A percentile compares a stretch with the other conserved stretches of the same genome.
Evolutionary conservation across 345 rosid genomes (phyloP).

Genomic region (Bruguiera parviflora): DNA sequence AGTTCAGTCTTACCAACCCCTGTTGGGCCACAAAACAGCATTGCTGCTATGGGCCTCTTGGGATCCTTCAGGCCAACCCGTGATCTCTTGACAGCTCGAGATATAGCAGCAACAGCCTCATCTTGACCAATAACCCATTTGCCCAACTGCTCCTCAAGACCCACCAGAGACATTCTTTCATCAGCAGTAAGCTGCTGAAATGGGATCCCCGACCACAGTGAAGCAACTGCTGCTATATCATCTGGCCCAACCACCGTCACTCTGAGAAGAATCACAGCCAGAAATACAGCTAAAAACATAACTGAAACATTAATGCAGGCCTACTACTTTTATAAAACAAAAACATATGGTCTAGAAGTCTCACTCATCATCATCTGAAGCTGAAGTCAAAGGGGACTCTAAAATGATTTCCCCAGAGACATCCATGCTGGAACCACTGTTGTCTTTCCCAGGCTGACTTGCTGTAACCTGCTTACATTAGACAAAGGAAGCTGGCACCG

Average conservation of each 20-base stretch:
- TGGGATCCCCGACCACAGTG: slow-evolving; percentile 96
- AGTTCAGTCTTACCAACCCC: slow-evolving; percentile 98
- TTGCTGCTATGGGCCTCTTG: slow-evolving; percentile 85
- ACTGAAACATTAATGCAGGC: slow-evolving; percentile 3
- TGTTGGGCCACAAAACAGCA: slow-evolving; percentile 98
- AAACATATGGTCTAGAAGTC: slow-evolving; percentile 24
- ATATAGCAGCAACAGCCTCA: slow-evolving; percentile 84
- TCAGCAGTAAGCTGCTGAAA: slow-evolving; percentile 95
- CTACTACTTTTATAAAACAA: slow-evolving; percentile 13
- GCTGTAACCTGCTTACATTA: slow-evolving; percentile 48
- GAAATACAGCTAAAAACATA: slow-evolving; percentile 9
- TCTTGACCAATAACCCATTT: slow-evolving; percentile 90
- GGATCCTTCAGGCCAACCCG: slow-evolving; percentile 89
- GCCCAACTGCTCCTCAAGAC: slow-evolving; percentile 77
- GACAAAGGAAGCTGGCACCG: slow-evolving; percentile 11
- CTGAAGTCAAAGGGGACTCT: slow-evolving; percentile 53
- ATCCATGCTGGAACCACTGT: slow-evolving; percentile 36
- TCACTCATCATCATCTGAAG: slow-evolving; percentile 58
- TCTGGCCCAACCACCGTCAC: slow-evolving; percentile 73
- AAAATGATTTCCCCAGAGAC: slow-evolving; percentile 42
- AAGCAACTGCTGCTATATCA: slow-evolving; percentile 92
- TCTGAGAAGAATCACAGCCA: slow-evolving; percentile 45
- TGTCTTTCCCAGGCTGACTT: slow-evolving; percentile 50
- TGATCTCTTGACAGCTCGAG: slow-evolving; percentile 96
- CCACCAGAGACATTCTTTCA: slow-evolving; percentile 69